Evolutionary conservation across 176 grass and related monocot species (phyloP), one percentile per base, ranked within the genome.

Genomic region (Saccharum spontaneum): DNA sequence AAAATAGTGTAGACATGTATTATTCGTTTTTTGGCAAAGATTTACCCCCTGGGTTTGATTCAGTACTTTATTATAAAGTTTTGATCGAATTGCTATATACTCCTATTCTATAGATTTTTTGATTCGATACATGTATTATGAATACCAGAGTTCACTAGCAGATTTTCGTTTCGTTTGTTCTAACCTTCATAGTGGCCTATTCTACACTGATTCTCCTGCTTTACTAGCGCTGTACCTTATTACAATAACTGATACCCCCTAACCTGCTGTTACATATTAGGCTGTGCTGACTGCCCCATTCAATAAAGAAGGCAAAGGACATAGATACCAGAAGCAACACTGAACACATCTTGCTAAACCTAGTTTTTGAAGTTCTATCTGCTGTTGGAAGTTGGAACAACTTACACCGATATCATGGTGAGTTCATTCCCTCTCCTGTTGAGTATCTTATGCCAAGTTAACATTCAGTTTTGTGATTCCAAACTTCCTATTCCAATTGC

Each of bases 381-480:
- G 23, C 23, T 33, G 40, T 11, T 26, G 13, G 14, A 49, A 57
- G 40, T 11, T 26, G 13, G 14, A 49, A 57, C 62, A 37, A 10
- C 44, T 24, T 73, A 7, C 17, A 45, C 10, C 3, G 22, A 72
- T 22, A 67, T 73, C 68, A 88, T 88, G 87, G 81, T 88, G 52
- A 84, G 75, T 73, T 73, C 67, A 65, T 44, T 33, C 7, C 1
- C 50, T 16, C 52, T 39, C 34, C 23, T 84, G 10, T 34, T 55
- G 13, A 66, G 67, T 41, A 79, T 70, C 1, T 54, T 36, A 5
- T 64, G 67, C 57, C 30, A 55, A 41, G 3, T 64, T 64, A 69
- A 61, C 10, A 71, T 79, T 62, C 7, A 71, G 24, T 52, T 49
- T 59, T 50, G 8, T 49, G 26, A 41, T 64, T 52, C 6, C 33